Percentiles rank a stretch among this genome's conserved stretches.
phyloP scores from a whole-genome alignment of 2,329 filamentous ascomycete species.

The Fusarium sp. region DNA sequence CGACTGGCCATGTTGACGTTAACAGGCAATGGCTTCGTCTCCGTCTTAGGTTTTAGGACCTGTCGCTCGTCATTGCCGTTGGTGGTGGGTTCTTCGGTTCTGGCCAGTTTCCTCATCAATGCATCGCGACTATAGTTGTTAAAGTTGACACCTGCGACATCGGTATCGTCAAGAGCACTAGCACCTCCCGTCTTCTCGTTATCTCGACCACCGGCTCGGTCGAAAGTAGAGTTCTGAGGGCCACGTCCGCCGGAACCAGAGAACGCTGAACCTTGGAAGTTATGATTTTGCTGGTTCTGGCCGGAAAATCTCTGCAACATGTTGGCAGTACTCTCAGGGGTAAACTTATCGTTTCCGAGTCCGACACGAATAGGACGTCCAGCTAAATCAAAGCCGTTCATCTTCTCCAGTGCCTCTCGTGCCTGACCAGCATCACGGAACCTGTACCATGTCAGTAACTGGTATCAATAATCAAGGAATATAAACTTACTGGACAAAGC shows the following conservation, averaged over 20 bases:
- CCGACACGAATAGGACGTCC: conserved; percentile 97
- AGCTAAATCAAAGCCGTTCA: conserved; percentile 99
- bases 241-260: conserved; percentile 91
- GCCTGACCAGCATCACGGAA: conserved; percentile 92
- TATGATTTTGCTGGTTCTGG: conserved; percentile 69
- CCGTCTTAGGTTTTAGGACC: conserved; percentile 81
- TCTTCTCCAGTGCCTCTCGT: conserved; percentile 95
- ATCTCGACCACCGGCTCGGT: conserved; percentile 89
- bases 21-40: conserved; percentile 82
- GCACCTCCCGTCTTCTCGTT: conserved; percentile 92
- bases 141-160: conserved; percentile 98
- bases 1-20: conserved; percentile 93
- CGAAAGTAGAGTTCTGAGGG: conserved; percentile 87
- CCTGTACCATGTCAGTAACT: conserved; percentile 64
- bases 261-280: conserved; percentile 90
- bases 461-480: background rate
- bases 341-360: conserved; percentile 99
- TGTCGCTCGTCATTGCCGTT: conserved; percentile 77
- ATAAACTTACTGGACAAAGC: conserved; percentile 92
- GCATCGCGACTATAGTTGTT: conserved; percentile 99
- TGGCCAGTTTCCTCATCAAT: conserved; percentile 97
- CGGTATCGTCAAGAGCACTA: conserved; percentile 95
- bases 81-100: conserved; percentile 84
- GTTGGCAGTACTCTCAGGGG: conserved; percentile 93
- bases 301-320: conserved; percentile 92